phyloP scores from a whole-genome alignment of 148 eudicot species.

The Rhododendron mucronatum region DNA sequence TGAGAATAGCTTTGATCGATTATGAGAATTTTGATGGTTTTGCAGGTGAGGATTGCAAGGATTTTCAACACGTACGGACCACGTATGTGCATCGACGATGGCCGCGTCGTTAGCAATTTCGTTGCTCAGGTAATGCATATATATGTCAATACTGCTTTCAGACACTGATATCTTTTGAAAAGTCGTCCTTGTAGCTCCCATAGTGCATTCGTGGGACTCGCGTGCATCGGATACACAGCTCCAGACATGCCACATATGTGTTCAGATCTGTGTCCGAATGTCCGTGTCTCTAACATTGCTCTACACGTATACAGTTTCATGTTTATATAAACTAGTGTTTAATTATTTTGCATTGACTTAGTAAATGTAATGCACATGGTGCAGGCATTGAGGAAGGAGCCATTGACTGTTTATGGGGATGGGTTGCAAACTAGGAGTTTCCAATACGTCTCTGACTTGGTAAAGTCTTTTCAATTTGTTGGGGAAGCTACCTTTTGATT shows the following conservation, averaged over 20 bases:
- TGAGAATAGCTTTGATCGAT: background rate
- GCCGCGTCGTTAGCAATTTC: constrained; percentile 97
- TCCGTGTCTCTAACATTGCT: background rate
- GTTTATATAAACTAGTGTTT: background rate
- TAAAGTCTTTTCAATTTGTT: constrained; percentile 17
- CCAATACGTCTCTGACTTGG: constrained; percentile 95
- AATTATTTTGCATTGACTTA: background rate
- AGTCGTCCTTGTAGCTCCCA: background rate
- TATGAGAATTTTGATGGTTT: background rate
- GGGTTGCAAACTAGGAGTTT: constrained; percentile 98
- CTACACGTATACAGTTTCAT: background rate
- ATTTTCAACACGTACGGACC: constrained; percentile 97
- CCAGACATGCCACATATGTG: too few species aligned
- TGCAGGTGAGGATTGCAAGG: constrained; percentile 94
- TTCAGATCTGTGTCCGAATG: too few species aligned
- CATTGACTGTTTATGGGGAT: constrained; percentile 93
- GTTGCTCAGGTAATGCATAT: constrained; percentile 74
- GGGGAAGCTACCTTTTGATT: background rate
- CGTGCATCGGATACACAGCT: background rate
- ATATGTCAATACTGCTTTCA: constrained; percentile 14
- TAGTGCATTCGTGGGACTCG: background rate
- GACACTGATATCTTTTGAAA: too few species aligned
- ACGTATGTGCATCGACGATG: constrained; percentile 97
- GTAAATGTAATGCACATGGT: background rate
- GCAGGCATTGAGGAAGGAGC: constrained; percentile 94